Evolutionary conservation across 2,329 filamentous ascomycete species (phyloP).

Genomic region (Metarhizium guizhouense): DNA sequence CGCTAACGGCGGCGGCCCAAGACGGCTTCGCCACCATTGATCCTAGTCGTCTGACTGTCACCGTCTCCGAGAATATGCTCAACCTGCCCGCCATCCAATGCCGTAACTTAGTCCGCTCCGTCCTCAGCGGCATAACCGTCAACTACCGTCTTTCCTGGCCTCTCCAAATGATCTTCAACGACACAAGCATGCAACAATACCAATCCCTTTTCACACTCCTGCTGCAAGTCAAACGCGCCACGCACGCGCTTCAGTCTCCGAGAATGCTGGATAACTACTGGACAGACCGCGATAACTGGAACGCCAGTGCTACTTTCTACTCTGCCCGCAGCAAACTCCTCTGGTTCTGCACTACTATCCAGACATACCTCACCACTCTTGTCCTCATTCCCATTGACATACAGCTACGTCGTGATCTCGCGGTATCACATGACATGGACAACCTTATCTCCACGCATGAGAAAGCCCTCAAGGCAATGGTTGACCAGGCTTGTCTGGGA

Average conservation of each 20-base stretch:
- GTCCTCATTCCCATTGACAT: conserved; percentile 55
- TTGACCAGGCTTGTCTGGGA: conserved; percentile 62
- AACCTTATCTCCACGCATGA: conserved; percentile 67
- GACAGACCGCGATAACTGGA: conserved; percentile 25
- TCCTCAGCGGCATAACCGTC: conserved; percentile 54
- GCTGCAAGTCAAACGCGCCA: conserved; percentile 66
- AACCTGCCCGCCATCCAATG: conserved; percentile 35
- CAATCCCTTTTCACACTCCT: conserved; percentile 67
- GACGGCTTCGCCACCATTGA: conserved; percentile 57
- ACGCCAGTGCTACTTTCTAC: conserved; percentile 43
- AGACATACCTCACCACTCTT: conserved; percentile 66
- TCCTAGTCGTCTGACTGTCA: conserved; percentile 52
- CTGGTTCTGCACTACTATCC: conserved; percentile 69
- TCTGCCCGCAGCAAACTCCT: conserved; percentile 59
- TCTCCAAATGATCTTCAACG: conserved; percentile 63
- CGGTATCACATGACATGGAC: conserved; percentile 63
- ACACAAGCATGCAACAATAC: conserved; percentile 55
- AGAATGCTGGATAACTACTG: conserved; percentile 33
- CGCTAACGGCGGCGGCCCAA: conserved; percentile 69
- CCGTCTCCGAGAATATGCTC: conserved; percentile 32
- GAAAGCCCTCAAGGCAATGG: conserved; percentile 51
- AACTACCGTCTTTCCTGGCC: conserved; percentile 61
- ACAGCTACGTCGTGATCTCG: conserved; percentile 49
- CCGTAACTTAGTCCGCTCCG: conserved; percentile 45
- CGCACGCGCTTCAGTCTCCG: conserved; percentile 53